phyloP scores from a whole-genome alignment of 2,329 filamentous ascomycete genomes.

The Aspergillus pseudonomiae region DNA sequence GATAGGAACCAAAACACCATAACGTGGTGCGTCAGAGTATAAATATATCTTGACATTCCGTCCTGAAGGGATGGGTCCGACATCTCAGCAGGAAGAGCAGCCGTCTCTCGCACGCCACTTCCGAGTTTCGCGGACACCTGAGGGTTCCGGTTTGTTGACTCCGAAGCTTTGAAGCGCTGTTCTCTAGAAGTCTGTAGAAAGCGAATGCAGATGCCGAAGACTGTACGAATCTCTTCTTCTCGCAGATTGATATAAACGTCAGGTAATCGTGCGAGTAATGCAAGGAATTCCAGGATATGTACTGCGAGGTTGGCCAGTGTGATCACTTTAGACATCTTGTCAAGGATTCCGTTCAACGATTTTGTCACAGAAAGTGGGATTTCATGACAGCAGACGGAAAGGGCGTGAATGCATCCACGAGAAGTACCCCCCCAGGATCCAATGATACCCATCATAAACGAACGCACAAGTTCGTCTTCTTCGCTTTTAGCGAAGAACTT shows the following conservation, averaged over 20 bases:
- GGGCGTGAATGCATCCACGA: constrained; percentile 89
- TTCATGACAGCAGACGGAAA: constrained; percentile 94
- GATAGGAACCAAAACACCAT: constrained; percentile 97
- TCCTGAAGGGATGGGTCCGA: constrained; percentile 57
- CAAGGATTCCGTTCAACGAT: constrained; percentile 79
- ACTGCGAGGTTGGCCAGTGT: constrained; percentile 89
- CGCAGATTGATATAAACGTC: constrained; percentile 85
- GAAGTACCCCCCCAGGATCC: constrained; percentile 82
- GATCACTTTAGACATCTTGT: constrained; percentile 94
- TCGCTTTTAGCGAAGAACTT: constrained; percentile 80
- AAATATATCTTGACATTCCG: constrained; percentile 89
- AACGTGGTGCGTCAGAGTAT: constrained; percentile 90
- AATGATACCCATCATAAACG: constrained; percentile 79
- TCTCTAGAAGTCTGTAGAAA: constrained; percentile 89
- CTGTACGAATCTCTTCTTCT: constrained; percentile 87
- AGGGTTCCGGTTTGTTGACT: constrained; percentile 36
- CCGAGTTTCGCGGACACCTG: constrained; percentile 46
- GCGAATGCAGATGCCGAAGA: constrained; percentile 93
- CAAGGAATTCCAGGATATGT: constrained; percentile 95
- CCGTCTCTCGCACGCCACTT: constrained; percentile 48
- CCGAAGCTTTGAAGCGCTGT: constrained; percentile 40
- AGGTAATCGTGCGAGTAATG: constrained; percentile 80
- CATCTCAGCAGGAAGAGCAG: constrained; percentile 30
- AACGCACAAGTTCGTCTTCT: constrained; percentile 84
- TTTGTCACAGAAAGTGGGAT: constrained; percentile 85